A percentile compares a stretch with the other conserved stretches of the same genome.
phyloP scores from a whole-genome alignment of 257 asterid genomes.

The Misopates orontium region DNA sequence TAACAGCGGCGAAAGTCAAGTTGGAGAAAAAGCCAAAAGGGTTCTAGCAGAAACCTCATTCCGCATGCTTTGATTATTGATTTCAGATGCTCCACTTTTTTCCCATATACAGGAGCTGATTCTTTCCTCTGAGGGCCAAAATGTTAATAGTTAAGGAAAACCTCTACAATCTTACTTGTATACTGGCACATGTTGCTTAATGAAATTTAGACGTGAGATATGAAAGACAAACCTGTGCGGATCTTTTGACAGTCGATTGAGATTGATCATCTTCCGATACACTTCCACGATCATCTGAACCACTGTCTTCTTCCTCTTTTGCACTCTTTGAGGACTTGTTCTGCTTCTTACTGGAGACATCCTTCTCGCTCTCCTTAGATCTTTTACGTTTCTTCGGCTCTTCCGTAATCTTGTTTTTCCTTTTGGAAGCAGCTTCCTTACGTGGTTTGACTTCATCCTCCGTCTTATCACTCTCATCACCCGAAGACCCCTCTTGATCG shows the following conservation, averaged over 20 bases:
- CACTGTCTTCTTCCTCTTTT: constrained; percentile 48
- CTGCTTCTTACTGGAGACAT: constrained; percentile 51
- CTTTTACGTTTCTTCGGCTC: constrained; percentile 64
- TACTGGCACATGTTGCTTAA: constrained; percentile 4
- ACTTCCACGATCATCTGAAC: constrained; percentile 48
- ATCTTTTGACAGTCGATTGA: constrained; percentile 48
- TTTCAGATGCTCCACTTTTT: constrained; percentile 78
- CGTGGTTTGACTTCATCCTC: constrained; percentile 41
- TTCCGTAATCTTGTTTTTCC: constrained; percentile 42
- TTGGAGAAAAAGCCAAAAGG: constrained; percentile 13
- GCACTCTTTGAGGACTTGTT: constrained; percentile 45
- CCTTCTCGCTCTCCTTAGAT: constrained; percentile 41
- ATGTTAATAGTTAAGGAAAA: constrained; percentile 21
- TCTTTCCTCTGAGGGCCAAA: constrained; percentile 61
- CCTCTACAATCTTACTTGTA: constrained; percentile 6
- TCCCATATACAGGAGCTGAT: constrained; percentile 65
- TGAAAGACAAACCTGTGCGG: constrained; percentile 47
- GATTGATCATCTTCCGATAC: constrained; percentile 64
- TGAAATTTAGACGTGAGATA: constrained; percentile 13
- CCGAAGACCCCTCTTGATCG: constrained; percentile 39
- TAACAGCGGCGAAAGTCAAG: not conserved
- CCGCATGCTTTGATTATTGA: constrained; percentile 94
- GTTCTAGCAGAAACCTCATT: constrained; percentile 63
- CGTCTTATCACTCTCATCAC: constrained; percentile 42
- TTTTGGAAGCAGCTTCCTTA: constrained; percentile 45